Base-by-base conservation (phyloP, 495 filamentous ascomycete genomes). In the Aspergillus asperescens region DNA sequence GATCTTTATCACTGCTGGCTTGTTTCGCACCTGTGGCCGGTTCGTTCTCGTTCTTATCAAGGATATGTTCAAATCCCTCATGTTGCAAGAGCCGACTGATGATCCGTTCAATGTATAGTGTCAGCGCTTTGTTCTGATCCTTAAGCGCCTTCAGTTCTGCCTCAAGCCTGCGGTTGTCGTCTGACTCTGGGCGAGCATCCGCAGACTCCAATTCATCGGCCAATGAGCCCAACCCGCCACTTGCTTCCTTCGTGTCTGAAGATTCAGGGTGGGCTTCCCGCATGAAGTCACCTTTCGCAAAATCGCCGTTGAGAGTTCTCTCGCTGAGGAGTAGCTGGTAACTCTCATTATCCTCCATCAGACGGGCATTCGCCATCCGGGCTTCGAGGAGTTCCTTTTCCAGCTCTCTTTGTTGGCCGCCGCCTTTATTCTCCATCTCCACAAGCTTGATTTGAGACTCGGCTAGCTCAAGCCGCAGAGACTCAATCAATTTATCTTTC, bases 281-380 rank as follows among this genome's bases (percentile, higher is more conserved):
- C 80, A 95, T 85, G 67, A 92, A 89, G 56, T 95, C 89, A 49
- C 83, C 84, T 56, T 89, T 88, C 55, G 82, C 79, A 61, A 96
- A 94, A 59, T 96, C 92, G 22, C 93, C 93, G 56, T 95, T 94
- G 32, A 98, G 77, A 0, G 93, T 96, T 72, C 89, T 88, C 61
- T 96, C 90, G 56, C 87, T 87, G 2, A 97, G 83, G 2, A 98
- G 82, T 16, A 98, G 79, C 63, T 98, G 93, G 64, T 93, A 98
- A 65, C 89, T 95, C 65, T 98, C 93, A 60, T 96, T 96, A 67
- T 98, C 93, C 70, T 98, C 93, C 89, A 96, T 93, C 48, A 98
- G 69, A 29, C 91, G 82, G 28, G 93, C 92, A 60, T 97, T 97
- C 40, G 89, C 85, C 83, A 96, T 90, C 20, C 89, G 87, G 23